These are phyloP conservation scores for Coemansia sp. DNA, from an alignment of 192 early-diverging fungal species.

Conservation along the genomic window DNA sequence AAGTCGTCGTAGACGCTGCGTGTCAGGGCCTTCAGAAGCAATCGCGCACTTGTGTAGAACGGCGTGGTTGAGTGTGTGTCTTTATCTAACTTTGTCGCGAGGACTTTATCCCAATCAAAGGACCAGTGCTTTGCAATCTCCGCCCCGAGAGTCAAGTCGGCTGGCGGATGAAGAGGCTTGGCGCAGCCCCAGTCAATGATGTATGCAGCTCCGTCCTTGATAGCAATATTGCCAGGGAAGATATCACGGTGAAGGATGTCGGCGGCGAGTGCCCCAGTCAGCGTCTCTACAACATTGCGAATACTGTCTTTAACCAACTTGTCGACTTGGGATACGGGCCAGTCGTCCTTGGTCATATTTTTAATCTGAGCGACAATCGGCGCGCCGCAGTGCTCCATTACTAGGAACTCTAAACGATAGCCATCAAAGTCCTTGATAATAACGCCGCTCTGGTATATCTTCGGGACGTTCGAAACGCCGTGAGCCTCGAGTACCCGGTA, in stretches of 20 bases:
- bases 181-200: slow-evolving; percentile 28
- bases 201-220: background rate
- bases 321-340: background rate
- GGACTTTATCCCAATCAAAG: background rate
- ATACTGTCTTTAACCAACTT: background rate
- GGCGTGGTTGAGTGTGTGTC: background rate
- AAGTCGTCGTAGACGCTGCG: slow-evolving; percentile 20
- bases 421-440: slow-evolving; percentile 17
- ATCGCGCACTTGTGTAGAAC: slow-evolving; percentile 8
- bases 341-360: background rate
- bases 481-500: slow-evolving; percentile 9
- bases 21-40: background rate
- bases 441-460: slow-evolving; percentile 16
- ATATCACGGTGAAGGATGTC: slow-evolving; percentile 31
- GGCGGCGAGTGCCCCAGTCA: background rate
- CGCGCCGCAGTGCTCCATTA: slow-evolving; percentile 23
- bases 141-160: background rate
- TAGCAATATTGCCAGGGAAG: slow-evolving; percentile 21
- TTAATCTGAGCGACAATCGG: background rate
- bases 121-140: background rate
- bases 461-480: slow-evolving; percentile 5
- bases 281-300: slow-evolving; percentile 8
- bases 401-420: slow-evolving; percentile 19
- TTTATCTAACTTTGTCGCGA: background rate
- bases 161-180: background rate